Conservation (phyloP, 2,329 filamentous ascomycete genomes). For the Penicillium sclerotigenum region DNA sequence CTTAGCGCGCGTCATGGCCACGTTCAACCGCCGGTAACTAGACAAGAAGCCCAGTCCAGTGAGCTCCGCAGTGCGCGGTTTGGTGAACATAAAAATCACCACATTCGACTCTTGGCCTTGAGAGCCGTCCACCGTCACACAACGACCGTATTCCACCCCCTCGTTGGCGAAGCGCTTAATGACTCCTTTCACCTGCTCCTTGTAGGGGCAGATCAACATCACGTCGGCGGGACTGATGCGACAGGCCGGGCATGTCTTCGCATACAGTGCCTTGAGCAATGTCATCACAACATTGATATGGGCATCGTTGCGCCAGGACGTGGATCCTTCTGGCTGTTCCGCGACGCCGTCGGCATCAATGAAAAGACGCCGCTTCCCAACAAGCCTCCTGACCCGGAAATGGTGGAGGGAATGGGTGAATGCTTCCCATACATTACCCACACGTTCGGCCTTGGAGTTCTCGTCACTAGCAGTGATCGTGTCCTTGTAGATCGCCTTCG, state of each 20-base stretch:
- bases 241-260: not conserved
- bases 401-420: not conserved
- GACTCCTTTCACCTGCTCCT: not conserved
- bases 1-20: not conserved
- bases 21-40: not conserved
- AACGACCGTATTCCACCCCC: not conserved
- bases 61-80: not conserved
- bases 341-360: not conserved
- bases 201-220: not conserved
- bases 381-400: not conserved
- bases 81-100: not conserved
- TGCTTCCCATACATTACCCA: not conserved
- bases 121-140: not conserved
- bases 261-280: not conserved
- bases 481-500: no score
- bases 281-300: not conserved
- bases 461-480: no score
- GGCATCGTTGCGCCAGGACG: not conserved
- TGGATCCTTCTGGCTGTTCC: not conserved
- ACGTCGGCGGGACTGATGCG: not conserved
- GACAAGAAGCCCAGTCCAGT: not conserved
- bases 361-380: not conserved
- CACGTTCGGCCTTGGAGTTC: no score
- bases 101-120: not conserved
- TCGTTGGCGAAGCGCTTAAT: not conserved